phyloP scores from a whole-genome alignment of 208 protist species.

The Leishmania aethiopica region DNA sequence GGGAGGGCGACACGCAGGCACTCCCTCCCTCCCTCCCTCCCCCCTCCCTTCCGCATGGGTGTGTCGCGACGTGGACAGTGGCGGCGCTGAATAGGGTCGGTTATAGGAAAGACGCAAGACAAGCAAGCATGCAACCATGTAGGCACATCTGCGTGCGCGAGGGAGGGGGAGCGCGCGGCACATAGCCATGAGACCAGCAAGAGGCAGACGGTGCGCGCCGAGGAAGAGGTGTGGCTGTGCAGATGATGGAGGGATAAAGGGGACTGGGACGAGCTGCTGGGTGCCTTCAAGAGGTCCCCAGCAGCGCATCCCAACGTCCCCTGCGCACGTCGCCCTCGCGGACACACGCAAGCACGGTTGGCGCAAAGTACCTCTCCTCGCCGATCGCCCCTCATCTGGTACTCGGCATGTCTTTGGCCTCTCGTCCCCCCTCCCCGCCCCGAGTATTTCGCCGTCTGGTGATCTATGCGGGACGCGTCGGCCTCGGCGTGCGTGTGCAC shows the following conservation, averaged over 20 bases:
- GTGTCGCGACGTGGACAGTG: no score
- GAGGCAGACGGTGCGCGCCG: no score
- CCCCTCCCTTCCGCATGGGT: neutral
- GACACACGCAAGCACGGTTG: neutral
- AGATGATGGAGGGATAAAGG: neutral
- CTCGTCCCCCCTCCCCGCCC: neutral
- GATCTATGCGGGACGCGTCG: neutral
- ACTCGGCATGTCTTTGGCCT: neutral
- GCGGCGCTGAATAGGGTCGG: no score
- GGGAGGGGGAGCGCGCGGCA: neutral
- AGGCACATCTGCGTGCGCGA: no score
- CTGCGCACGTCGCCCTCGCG: no score
- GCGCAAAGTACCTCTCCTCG: neutral
- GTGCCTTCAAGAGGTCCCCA: neutral
- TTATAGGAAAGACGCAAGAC: neutral
- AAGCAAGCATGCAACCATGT: no score
- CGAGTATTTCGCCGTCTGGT: neutral
- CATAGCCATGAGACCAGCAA: no score
- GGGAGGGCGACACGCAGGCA: neutral
- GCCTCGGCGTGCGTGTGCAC: neutral
- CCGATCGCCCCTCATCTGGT: neutral
- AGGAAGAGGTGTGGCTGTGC: no score
- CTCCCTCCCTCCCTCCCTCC: neutral
- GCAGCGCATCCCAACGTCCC: neutral
- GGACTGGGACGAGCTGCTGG: neutral